Evolutionary conservation across 257 asterid genomes (phyloP).

Genomic region (Primulina huaijiensis): DNA sequence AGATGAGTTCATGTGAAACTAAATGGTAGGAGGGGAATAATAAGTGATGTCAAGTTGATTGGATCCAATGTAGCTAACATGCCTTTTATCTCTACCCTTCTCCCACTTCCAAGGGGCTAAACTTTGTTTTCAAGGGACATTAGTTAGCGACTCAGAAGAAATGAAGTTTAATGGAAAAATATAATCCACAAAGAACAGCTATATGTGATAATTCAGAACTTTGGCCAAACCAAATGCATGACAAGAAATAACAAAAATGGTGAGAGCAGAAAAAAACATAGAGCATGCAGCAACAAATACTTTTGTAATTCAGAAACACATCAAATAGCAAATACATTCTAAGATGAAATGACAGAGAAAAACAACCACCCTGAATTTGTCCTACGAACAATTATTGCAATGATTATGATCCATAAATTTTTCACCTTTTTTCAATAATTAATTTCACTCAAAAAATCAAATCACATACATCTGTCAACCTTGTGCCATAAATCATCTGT

Average conservation of each 20-base stretch:
- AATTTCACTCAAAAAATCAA: background rate
- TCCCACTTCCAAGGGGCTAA: background rate
- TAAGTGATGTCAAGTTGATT: background rate
- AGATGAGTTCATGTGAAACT: background rate
- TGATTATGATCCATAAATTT: background rate
- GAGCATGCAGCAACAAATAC: background rate
- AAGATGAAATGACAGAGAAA: background rate
- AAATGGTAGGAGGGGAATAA: constrained; percentile 7
- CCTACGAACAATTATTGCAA: background rate
- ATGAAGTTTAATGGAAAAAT: background rate
- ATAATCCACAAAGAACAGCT: background rate
- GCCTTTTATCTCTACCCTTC: background rate
- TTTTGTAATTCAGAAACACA: background rate
- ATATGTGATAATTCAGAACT: background rate
- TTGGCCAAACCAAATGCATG: background rate
- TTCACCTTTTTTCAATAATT: background rate
- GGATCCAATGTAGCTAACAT: no score
- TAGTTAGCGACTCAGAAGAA: background rate
- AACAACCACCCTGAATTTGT: background rate
- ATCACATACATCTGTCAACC: background rate
- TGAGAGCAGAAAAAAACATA: background rate
- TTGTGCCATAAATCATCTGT: background rate
- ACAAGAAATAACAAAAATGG: background rate
- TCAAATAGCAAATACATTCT: background rate
- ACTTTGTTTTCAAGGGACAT: background rate